phyloP scores from a whole-genome alignment of 345 rosid species.

The Acer negundo region DNA sequence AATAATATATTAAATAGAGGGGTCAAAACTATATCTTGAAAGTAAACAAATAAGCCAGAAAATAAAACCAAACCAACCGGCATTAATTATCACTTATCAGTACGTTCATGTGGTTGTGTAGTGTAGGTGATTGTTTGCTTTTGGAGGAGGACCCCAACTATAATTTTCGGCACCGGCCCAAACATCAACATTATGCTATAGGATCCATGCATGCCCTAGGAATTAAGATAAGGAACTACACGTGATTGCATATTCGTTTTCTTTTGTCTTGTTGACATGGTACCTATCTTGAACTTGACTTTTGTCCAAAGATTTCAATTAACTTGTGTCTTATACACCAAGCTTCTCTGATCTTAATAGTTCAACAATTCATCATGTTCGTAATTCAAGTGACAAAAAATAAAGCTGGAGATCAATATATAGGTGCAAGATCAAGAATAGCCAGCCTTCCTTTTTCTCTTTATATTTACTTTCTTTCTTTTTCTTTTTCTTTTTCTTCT shows the following conservation, averaged over 20 bases:
- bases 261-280: neutral
- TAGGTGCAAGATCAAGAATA: neutral
- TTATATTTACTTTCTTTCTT: neutral
- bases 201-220: neutral
- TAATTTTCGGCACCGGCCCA: slow-evolving; percentile 13
- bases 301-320: neutral
- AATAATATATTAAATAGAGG: neutral
- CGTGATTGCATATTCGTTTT: slow-evolving; percentile 4
- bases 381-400: neutral
- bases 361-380: neutral
- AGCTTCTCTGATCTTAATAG: neutral
- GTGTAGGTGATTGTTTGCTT: neutral
- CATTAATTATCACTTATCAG: neutral
- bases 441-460: neutral
- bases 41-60: slow-evolving; percentile 21
- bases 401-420: neutral
- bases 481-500: neutral
- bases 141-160: slow-evolving; percentile 7
- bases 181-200: neutral
- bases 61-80: slow-evolving; percentile 1
- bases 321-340: neutral
- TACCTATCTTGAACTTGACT: neutral
- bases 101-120: too few species aligned
- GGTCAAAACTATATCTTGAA: neutral
- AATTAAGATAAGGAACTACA: neutral